Evolutionary conservation across 805 yeast genomes (phyloP).

Genomic region (Myxozyma monticola): DNA sequence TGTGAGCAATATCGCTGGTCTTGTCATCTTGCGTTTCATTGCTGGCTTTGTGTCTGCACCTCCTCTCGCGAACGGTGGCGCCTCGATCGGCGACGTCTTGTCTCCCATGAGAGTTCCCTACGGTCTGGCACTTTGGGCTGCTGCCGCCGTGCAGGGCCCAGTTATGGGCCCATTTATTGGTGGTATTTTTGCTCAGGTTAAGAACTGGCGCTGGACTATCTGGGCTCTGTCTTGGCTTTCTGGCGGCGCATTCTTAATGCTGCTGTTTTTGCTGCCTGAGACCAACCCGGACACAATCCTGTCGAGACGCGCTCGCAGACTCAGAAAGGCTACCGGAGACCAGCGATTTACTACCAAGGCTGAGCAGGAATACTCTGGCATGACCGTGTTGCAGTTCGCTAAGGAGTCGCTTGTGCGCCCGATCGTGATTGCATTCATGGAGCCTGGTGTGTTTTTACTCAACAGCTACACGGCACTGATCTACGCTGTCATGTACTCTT

Average conservation of each 20-base stretch:
- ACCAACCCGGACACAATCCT: slow-evolving; percentile 49
- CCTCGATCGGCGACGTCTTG: no score
- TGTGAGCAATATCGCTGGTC: slow-evolving; percentile 50
- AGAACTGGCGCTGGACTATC: slow-evolving; percentile 49
- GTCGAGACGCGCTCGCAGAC: slow-evolving; percentile 51
- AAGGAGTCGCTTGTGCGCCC: slow-evolving; percentile 42
- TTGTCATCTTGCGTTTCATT: slow-evolving; percentile 51
- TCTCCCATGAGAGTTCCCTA: slow-evolving; percentile 46
- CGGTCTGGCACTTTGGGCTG: slow-evolving; percentile 54
- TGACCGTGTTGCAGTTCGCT: slow-evolving; percentile 22
- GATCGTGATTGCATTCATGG: slow-evolving; percentile 47
- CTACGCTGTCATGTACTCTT: slow-evolving; percentile 55
- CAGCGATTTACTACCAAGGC: slow-evolving; percentile 45
- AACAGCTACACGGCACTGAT: slow-evolving; percentile 53
- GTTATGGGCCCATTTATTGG: slow-evolving; percentile 59
- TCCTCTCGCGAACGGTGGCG: slow-evolving; percentile 58
- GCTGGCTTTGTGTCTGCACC: slow-evolving; percentile 62
- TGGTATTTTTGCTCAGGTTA: slow-evolving; percentile 46
- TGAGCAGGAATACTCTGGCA: slow-evolving; percentile 2
- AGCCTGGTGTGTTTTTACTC: slow-evolving; percentile 58
- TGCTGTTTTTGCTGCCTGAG: slow-evolving; percentile 52
- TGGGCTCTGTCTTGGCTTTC: slow-evolving; percentile 39
- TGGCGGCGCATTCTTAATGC: slow-evolving; percentile 42
- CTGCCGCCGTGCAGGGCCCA: slow-evolving; percentile 56
- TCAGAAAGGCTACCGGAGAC: slow-evolving; percentile 51